Evolutionary conservation across 345 rosid genomes (phyloP).

Genomic region (Euphorbia peplus): DNA sequence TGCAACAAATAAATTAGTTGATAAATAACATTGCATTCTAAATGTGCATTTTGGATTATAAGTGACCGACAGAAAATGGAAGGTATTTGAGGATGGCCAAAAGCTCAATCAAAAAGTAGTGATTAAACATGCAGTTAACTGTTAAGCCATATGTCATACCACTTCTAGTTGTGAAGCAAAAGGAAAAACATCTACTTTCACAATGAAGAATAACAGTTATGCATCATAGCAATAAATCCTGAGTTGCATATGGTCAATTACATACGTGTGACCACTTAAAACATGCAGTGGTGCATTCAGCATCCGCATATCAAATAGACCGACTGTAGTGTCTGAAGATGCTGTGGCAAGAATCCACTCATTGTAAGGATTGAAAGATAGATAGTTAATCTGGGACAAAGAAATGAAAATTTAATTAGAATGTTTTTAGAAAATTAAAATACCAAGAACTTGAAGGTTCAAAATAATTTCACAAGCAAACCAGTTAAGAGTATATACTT

Average conservation of each 20-base stretch:
- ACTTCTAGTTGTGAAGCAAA: not conserved
- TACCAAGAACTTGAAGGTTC: not conserved
- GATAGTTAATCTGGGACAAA: constrained; percentile 57
- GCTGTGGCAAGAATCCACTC: constrained; percentile 95
- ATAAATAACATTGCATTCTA: not conserved
- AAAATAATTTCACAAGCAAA: not conserved
- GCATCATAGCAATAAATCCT: not conserved
- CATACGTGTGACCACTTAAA: constrained; percentile 73
- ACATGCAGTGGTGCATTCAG: constrained; percentile 60
- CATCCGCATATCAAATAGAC: constrained; percentile 80
- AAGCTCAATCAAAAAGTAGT: not conserved
- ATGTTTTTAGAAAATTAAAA: not conserved
- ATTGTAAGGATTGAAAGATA: constrained; percentile 82
- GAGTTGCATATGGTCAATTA: not conserved
- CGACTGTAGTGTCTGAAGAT: constrained; percentile 78
- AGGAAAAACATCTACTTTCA: not conserved
- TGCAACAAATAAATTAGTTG: not conserved
- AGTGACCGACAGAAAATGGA: not conserved
- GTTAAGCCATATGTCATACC: not conserved
- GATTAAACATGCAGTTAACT: not conserved
- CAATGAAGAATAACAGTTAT: not conserved
- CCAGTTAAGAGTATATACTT: not conserved
- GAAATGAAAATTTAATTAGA: not conserved
- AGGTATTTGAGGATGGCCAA: not conserved
- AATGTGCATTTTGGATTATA: not conserved